Evolutionary conservation across 768 basidiomycete genomes (phyloP).

Genomic region (Leccinum sublutescens): DNA sequence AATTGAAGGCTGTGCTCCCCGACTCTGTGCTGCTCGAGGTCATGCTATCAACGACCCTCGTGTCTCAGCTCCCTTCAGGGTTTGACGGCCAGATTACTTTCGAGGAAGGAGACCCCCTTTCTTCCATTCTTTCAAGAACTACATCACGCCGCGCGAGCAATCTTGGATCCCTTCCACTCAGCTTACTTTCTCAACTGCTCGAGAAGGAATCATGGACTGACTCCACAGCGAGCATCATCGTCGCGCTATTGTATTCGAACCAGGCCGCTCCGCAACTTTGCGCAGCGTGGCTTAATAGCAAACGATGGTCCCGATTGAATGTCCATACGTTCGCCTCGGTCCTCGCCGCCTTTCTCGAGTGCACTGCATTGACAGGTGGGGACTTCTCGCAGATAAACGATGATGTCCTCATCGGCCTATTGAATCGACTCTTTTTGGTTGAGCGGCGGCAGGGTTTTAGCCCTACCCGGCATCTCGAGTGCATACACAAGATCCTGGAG

Average conservation of each 20-base stretch:
- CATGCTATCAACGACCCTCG: conserved; percentile 44
- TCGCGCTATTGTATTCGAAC: conserved; percentile 44
- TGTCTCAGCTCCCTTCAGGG: conserved; percentile 33
- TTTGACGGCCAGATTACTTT: conserved; percentile 23
- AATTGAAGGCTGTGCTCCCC: conserved; percentile 35
- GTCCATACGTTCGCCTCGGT: conserved; percentile 37
- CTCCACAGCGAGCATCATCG: conserved; percentile 44
- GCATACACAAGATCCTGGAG: conserved; percentile 30
- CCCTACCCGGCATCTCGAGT: conserved; percentile 16
- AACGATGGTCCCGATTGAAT: conserved; percentile 12
- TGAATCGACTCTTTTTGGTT: conserved; percentile 25
- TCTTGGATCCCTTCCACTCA: conserved; percentile 13
- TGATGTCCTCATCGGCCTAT: conserved; percentile 31
- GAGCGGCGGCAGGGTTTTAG: neutral
- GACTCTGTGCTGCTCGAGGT: conserved; percentile 43
- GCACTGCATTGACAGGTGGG: conserved; percentile 17
- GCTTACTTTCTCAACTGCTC: conserved; percentile 39
- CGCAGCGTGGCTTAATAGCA: conserved; percentile 39
- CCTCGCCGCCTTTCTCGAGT: conserved; percentile 49
- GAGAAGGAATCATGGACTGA: conserved; percentile 41
- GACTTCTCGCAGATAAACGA: conserved; percentile 21
- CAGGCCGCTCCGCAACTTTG: conserved; percentile 27
- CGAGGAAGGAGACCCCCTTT: conserved; percentile 6
- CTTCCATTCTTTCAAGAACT: neutral
- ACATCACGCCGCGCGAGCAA: neutral